Evolutionary conservation across 345 rosid species (phyloP), one percentile per base, ranked within the genome.

Genomic region (Draba incana): DNA sequence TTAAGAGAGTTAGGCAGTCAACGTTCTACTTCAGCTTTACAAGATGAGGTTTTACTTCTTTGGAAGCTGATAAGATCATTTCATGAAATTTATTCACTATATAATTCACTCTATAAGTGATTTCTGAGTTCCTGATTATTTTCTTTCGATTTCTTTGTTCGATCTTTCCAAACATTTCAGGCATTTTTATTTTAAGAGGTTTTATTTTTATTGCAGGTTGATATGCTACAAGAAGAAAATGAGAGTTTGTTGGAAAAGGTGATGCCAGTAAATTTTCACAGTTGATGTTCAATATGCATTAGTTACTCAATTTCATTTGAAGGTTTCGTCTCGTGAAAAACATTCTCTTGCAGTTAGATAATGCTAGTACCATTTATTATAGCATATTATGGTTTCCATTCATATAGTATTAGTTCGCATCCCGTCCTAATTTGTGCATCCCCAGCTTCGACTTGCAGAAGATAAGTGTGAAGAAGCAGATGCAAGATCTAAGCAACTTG

Each of bases 361-460:
- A 20, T 20, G 20, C 20, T 20, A 20, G 20, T 20, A 20, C 20
- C 20, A 20, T 20, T 20, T 20, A 20, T 20, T 20, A 20, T 20
- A 4, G 27, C 52, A 49, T 47, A 12, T 38, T 9, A 27, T 61
- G 66, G 12, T 61, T 5, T 2, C 23, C 23, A 28, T 14, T 28
- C 3, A 5, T 15, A 25, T 64, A 13, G 39, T 43, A 46, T 20
- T 61, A 13, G 20, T 70, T 69, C 55, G 75, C 77, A 59, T 73
- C 58, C 63, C 28, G 54, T 71, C 57, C 51, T 84, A 79, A 82
- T 76, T 67, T 73, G 58, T 84, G 77, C 64, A 53, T 78, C 68
- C 78, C 79, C 92, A 92, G 98, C 92, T 88, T 74, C 96, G 84
- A 66, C 81, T 75, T 83, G 88, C 93, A 70, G 98, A 90, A 77